Percentiles rank a stretch among this genome's conserved stretches.
Conservation (phyloP, 1,284 basidiomycete species). For the Tremellales sp. region DNA sequence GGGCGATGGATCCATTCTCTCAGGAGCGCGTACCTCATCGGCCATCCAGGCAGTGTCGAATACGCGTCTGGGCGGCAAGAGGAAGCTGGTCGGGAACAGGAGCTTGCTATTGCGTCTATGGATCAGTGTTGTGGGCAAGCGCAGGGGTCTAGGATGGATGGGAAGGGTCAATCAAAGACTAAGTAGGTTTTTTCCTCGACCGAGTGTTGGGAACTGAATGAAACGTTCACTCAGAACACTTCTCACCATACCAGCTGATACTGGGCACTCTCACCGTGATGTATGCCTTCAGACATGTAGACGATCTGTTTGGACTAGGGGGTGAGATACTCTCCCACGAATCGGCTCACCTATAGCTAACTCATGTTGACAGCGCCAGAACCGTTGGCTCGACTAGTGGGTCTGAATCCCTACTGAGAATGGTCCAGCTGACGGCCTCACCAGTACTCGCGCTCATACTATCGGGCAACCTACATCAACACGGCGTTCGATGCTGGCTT, state of each 20-base stretch:
- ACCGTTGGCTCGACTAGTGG: conserved; percentile 78
- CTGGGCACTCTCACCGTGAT: conserved; percentile 76
- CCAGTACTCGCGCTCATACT: conserved; percentile 90
- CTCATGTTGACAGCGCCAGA: conserved; percentile 75
- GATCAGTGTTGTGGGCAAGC: conserved; percentile 30
- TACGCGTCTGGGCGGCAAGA: conserved; percentile 5
- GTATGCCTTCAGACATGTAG: conserved; percentile 80
- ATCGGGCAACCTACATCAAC: conserved; percentile 92
- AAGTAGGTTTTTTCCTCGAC: conserved; percentile 28
- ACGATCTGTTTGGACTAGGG: conserved; percentile 78
- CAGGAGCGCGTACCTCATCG: conserved; percentile 6
- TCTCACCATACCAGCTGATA: conserved; percentile 92
- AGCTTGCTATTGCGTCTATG: conserved; percentile 22
- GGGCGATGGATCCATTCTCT: conserved; percentile 56
- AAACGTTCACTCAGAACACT: conserved; percentile 74
- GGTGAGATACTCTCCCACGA: conserved; percentile 54
- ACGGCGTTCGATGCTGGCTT: conserved; percentile 97
- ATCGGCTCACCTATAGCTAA: not conserved
- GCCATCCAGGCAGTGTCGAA: conserved; percentile 9
- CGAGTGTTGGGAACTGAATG: not conserved
- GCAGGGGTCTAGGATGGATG: conserved; percentile 35
- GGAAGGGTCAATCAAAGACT: conserved; percentile 40
- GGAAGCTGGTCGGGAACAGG: conserved; percentile 3
- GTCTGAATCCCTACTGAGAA: conserved; percentile 32
- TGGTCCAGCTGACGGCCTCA: conserved; percentile 1